phyloP scores from a whole-genome alignment of 345 rosid genomes.

The Pugionium dolabratum region DNA sequence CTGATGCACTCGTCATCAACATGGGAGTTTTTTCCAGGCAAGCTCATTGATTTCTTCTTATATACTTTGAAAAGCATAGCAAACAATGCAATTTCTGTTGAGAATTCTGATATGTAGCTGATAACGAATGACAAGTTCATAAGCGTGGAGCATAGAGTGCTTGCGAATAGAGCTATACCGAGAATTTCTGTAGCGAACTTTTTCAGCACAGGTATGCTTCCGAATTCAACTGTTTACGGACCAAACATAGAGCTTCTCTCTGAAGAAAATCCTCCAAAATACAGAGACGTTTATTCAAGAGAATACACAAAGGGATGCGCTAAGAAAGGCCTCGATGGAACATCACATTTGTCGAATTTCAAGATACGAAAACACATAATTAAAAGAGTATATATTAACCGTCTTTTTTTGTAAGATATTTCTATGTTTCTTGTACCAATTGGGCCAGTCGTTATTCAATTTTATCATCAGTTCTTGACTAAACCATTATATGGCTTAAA shows the following conservation, averaged over 20 bases:
- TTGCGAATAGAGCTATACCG: conserved; percentile 35
- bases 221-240: conserved; percentile 29
- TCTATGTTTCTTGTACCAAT: no score
- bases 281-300: conserved; percentile 20
- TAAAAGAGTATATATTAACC: no score
- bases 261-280: conserved; percentile 43
- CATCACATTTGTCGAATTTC: conserved; percentile 33
- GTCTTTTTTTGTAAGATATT: no score
- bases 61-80: background rate
- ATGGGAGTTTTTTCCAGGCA: conserved; percentile 22
- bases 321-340: conserved; percentile 39
- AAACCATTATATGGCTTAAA: no score
- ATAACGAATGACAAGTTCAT: conserved; percentile 25
- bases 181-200: conserved; percentile 50
- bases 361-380: conserved; percentile 28
- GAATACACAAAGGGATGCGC: conserved; percentile 32
- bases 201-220: conserved; percentile 16
- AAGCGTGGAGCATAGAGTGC: conserved; percentile 39
- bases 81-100: background rate
- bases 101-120: conserved; percentile 30
- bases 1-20: conserved; percentile 5
- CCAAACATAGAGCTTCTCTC: conserved; percentile 47
- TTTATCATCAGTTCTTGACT: no score
- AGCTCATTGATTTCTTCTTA: background rate
- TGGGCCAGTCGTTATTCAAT: no score